Evolutionary conservation across 2,329 filamentous ascomycete genomes (phyloP), one percentile per base, ranked within the genome.

Genomic region (Nemania abortiva): DNA sequence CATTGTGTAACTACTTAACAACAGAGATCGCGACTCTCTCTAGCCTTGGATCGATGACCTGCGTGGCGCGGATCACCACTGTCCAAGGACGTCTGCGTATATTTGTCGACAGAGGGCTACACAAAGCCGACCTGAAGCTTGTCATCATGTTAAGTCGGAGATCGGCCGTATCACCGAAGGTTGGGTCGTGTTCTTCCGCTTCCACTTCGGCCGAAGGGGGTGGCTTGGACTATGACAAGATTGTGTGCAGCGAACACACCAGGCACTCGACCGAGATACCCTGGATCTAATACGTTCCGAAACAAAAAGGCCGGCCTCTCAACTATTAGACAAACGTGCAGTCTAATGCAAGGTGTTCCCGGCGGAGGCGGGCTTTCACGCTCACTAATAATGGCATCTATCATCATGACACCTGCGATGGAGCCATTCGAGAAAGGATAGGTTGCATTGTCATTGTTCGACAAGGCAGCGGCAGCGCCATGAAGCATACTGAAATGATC

Each of bases 221-320:
- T 47, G 57, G 63, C n/a, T 70, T 72, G 13, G 75, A 79, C 59
- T 78, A 76, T 63, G 68, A 79, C 70, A 79, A 77, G 68, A 70
- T 77, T 47, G 74, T 75, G 2, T 11, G 34, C 34, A 24, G 72
- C 72, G 22, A 75, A 77, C 65, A 45, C 45, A 13, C 71, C 76
- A 1, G 75, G 76, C 20, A 0, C 0, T 74, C 74, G 52, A 62
- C 63, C 7, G 69, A 75, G 39, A 42, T 15, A 42, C 13, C 15
- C 15, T 6, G 15, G 39, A 18, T 18, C 5, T 42, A 18, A 15
- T 15, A 15, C 39, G 39, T 15, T 9, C 18, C 15, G 39, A 42
- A 42, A 11, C 13, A 18, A 11, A 11, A 9, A 18, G 37, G 72
- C 76, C 0, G 72, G 72, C 53, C 69, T 69, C 24, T 70, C 74